Evolutionary conservation across 2,329 filamentous ascomycete species (phyloP), one percentile per base, ranked within the genome.

Genomic region (Lizonia empirigonia): DNA sequence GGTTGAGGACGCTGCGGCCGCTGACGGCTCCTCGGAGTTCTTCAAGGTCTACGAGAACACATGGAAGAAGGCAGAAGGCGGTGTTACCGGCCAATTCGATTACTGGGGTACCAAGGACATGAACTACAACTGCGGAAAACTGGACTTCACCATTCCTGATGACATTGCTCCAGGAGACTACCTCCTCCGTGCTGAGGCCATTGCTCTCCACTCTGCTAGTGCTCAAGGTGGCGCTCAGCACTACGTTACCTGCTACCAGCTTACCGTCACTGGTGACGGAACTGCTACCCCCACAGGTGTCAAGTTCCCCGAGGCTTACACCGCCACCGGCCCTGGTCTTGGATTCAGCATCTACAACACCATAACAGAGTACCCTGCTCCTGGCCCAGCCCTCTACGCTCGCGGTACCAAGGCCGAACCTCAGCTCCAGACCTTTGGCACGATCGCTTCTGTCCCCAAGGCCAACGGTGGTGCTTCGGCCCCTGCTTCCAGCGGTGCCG

Each of bases 1-100:
- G 50, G 64, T 67, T 10, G 63, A 67, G 15, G 78, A 80, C 4
- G 70, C 73, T 13, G 69, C 72, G 22, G 58, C 63, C 15, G 69
- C 70, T 41, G 76, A 78, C 44, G 79, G 80, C 29, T 74, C 76
- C 9, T 78, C 79, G 22, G 72, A 75, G 53, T 80, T 81, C 68
- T 84, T 80, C 59, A 79, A 76, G 68, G 58, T 78, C 40, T 74
- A 74, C 34, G 68, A 77, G 55, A 71, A 74, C 33, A 74, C 73
- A 39, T 74, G 62, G 57, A 63, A 59, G 30, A 65, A 65, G 58
- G 58, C 67, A 42, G 58, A 61, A 16, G 63, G 58, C 27, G 64
- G 67, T 7, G 60, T 55, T 7, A 77, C 76, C 71, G 77, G 71
- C 23, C 72, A 76, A 42, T 64, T 71, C 44, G 74, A 63, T 33